Evolutionary conservation across 148 eudicot species (phyloP).

Genomic region (Rhododendron ovatum): DNA sequence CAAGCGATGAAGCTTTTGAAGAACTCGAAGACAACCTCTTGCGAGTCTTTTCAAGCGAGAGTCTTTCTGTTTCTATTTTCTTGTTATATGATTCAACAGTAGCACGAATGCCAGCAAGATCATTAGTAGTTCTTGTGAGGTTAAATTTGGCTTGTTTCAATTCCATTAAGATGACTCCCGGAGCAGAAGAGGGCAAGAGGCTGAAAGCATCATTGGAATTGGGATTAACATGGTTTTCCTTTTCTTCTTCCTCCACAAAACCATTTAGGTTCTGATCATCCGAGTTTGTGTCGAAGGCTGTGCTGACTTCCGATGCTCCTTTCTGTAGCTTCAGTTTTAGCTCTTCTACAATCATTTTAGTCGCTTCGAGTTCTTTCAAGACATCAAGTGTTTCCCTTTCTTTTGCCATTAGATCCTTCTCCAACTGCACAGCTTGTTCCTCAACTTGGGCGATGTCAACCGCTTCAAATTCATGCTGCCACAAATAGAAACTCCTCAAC

Average conservation of each 20-base stretch:
- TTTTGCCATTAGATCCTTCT: conserved; percentile 62
- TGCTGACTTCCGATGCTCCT: conserved; percentile 43
- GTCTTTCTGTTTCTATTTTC: conserved; percentile 72
- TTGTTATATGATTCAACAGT: conserved; percentile 67
- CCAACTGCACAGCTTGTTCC: conserved; percentile 66
- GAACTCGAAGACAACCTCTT: conserved; percentile 60
- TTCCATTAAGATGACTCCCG: conserved; percentile 65
- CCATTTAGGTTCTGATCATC: conserved; percentile 13
- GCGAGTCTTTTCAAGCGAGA: conserved; percentile 74
- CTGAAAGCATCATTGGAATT: conserved; percentile 13
- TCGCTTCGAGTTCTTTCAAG: conserved; percentile 80
- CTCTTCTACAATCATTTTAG: conserved; percentile 70
- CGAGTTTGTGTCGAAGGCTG: conserved; percentile 13
- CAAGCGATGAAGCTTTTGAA: conserved; percentile 60
- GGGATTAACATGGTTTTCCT: conserved; percentile 41
- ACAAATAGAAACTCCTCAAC: background rate
- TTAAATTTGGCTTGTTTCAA: conserved; percentile 84
- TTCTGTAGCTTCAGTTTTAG: conserved; percentile 68
- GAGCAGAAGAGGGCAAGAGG: conserved; percentile 41
- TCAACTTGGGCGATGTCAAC: conserved; percentile 53
- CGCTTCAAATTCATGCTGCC: conserved; percentile 38
- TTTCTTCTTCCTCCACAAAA: conserved; percentile 23
- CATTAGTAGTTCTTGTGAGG: conserved; percentile 68
- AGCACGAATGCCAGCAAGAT: conserved; percentile 74
- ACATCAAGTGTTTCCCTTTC: conserved; percentile 82